Base-by-base conservation (phyloP, 2,329 filamentous ascomycete genomes). In the Ophiostoma quercus region DNA sequence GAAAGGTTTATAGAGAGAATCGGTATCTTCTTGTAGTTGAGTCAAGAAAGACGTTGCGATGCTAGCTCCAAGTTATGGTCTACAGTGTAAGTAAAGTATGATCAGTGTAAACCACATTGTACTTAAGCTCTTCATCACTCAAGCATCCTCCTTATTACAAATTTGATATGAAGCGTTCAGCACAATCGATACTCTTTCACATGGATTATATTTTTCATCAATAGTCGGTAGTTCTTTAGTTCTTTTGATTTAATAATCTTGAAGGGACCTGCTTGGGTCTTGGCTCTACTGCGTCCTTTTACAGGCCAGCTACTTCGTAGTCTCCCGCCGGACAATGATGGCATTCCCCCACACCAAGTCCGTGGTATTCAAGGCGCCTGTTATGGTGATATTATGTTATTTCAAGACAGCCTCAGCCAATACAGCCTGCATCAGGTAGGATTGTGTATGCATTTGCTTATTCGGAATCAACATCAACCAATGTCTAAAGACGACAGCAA, bases 341-440 rank as follows among this genome's bases (percentile, higher is more conserved):
- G 57, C 57, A 32, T 62, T 32, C 25, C 57, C 57, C 57, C 57
- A 62, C 57, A 25, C 57, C 57, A 32, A 62, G 57, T 62, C 57
- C 57, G 57, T 32, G 7, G 12, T 62, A 5, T 57, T 29, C 8
- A 12, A 4, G 22, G 51, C 22, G 51, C 4, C 51, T 57, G 12
- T 25, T 12, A 1, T 54, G 19, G n/a, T 54, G 47, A 57, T 25
- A 47, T 14, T 14, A 43, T 14, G n/a, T 22, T 22, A 43, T n/a
- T 47, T 19, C 43, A 19, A 47, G 43, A 47, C 43, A 47, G 16
- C 16, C 43, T 19, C 43, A 8, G 43, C 43, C 43, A 47, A 19
- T 47, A 16, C 43, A 47, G 34, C 16, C 16, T 47, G 16, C 43
- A 47, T 47, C 7, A 47, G 43, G 43, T 47, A 16, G 16, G 43